Percentiles rank a stretch among this genome's conserved stretches.
These are phyloP conservation scores for Penicillium waksmanii DNA, from an alignment of 495 filamentous ascomycete genomes.

Conservation along the genomic window DNA sequence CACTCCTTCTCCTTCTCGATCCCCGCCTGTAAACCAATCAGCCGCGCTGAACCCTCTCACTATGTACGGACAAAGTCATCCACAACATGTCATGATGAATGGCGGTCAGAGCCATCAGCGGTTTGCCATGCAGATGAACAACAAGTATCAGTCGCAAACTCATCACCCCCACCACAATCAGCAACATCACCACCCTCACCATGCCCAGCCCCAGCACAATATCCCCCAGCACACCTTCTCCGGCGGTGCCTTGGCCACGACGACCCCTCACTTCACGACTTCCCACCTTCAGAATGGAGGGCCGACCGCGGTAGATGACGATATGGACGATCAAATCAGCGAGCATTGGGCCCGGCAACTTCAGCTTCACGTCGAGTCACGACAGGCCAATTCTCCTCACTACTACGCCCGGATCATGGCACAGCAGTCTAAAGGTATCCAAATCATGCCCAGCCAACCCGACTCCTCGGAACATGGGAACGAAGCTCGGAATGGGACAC, in stretches of 20 bases:
- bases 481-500: conserved; percentile 64
- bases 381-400: conserved; percentile 64
- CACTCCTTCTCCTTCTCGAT: conserved; percentile 72
- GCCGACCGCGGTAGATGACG: conserved; percentile 58
- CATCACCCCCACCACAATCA: conserved; percentile 75
- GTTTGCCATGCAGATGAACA: conserved; percentile 67
- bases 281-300: conserved; percentile 77
- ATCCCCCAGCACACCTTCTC: conserved; percentile 79
- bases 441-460: conserved; percentile 56
- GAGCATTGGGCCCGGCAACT: conserved; percentile 92
- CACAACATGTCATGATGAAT: conserved; percentile 80
- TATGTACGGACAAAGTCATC: conserved; percentile 79
- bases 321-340: conserved; percentile 62
- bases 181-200: conserved; percentile 72
- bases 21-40: conserved; percentile 65
- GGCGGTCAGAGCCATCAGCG: conserved; percentile 62
- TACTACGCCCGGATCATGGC: conserved; percentile 65
- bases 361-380: conserved; percentile 73
- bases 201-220: conserved; percentile 70
- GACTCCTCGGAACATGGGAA: conserved; percentile 62
- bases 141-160: conserved; percentile 70
- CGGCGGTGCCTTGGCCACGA: conserved; percentile 69
- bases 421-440: conserved; percentile 63
- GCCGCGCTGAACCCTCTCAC: conserved; percentile 66
- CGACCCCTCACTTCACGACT: conserved; percentile 76